Percentiles rank a stretch among this genome's conserved stretches.
Conservation (phyloP, 768 basidiomycete genomes). For the Lentinula edodes region DNA sequence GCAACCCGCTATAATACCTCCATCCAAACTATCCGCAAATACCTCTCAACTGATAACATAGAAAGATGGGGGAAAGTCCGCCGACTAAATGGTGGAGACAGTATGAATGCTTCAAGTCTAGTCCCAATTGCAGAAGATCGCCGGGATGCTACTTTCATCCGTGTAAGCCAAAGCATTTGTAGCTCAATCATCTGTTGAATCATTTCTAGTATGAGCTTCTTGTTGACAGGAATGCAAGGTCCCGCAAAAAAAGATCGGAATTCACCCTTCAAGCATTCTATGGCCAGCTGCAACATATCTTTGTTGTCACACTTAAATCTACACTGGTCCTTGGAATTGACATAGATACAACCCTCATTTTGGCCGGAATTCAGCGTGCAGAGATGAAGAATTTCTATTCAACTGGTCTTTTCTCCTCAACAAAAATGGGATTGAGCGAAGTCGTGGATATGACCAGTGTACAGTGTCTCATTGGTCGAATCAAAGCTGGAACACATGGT, state of each 20-base stretch:
- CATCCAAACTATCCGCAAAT: background rate
- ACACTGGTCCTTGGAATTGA: background rate
- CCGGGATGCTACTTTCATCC: constrained; percentile 28
- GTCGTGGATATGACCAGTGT: background rate
- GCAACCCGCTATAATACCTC: background rate
- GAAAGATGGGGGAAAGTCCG: constrained; percentile 21
- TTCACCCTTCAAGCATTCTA: constrained; percentile 19
- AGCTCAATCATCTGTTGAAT: background rate
- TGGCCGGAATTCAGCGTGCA: background rate
- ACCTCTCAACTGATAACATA: constrained; percentile 13
- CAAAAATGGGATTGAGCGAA: background rate
- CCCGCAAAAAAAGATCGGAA: background rate
- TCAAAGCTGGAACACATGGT: no score
- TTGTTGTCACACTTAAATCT: constrained; percentile 2
- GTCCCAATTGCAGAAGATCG: constrained; percentile 13
- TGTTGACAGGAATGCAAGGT: constrained; percentile 21
- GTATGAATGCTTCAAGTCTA: constrained; percentile 17
- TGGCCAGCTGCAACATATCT: constrained; percentile 25
- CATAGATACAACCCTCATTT: background rate
- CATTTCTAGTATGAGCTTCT: constrained; percentile 24
- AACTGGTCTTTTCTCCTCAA: no score
- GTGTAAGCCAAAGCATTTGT: constrained; percentile 17
- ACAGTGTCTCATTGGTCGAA: background rate
- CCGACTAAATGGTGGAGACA: constrained; percentile 23
- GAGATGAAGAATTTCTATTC: background rate